Evolutionary conservation across 345 rosid genomes (phyloP), one percentile per base, ranked within the genome.

Genomic region (Abelmoschus esculentus): DNA sequence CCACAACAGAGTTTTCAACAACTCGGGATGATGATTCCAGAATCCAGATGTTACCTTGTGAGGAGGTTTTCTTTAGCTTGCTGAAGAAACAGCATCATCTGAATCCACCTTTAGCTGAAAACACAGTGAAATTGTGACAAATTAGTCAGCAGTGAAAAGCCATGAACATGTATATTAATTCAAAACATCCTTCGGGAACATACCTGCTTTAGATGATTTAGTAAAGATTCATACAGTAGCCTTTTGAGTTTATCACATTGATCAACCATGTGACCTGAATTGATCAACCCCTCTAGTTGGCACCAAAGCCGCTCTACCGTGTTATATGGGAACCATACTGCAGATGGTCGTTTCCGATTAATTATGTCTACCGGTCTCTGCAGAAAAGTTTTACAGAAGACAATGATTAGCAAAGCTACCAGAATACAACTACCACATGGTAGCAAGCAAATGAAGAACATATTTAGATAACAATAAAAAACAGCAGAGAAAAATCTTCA

Each of bases 121-220:
- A 42, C 49, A 17, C 32, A 1, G 44, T 61, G 9, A 62, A 44
- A 40, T 22, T 22, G 26, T 22, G 26, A 22, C 0, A 22, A 22
- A 22, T 14, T 17, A 12, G 57, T 61, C 18, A 67, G 29, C 22
- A 36, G 3, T 6, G 12, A 19, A 54, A 54, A 54, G 59, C 29
- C 31, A 3, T n/a, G 6, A 26, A 7, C n/a, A 28, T n/a, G n/a
- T 69, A 18, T 22, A 22, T 58, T 57, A 17, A 40, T 44, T 6
- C n/a, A 6, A 73, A 67, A 42, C 38, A 59, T 42, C 29, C 44
- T 26, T 31, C 14, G 3, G 34, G n/a, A 72, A 32, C 67, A 61
- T 75, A 91, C 98, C 90, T 82, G 93, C 79, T 86, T 81, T 7
- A 95, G 90, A 82, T 95, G 96, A 56, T 83, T 90, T 73, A 77